Base-by-base conservation (phyloP, 768 basidiomycete species). In the Strobilomyces dryophilus region DNA sequence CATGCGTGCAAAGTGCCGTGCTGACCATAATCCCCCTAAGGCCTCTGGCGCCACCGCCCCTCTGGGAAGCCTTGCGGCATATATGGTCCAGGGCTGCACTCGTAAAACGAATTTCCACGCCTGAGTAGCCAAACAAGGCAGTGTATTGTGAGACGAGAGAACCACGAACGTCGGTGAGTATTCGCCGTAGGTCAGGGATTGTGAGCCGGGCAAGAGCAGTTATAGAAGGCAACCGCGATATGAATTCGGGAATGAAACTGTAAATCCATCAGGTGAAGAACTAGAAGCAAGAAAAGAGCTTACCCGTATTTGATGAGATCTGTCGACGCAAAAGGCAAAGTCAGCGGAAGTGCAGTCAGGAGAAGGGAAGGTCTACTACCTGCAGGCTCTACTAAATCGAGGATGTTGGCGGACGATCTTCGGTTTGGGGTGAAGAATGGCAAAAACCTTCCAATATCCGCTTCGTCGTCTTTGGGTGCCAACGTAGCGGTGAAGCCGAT, bases 191-290 rank as follows among this genome's bases (percentile, higher is more conserved):
- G 68, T 98, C 95, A 11, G 81, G 66, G 10, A 88, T 79, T 6
- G 89, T 87, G 3, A 98, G 77, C 7, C 89, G 87, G 7, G 86
- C 70, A 7, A 98, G 79, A 1, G 92, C 84, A 5, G 95, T 89
- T 34, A 94, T 78, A n/a, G 92, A 87, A 5, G 95, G 95, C n/a
- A 97, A 71, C 27, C 95, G 88, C 17, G 90, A 92, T 47, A 95
- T 80, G 61, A 98, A 98, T 71, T 98, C 95, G 21, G 95, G 95
- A 53, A 98, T 98, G 57, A 97, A 89, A 4, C 89, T 89, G 53
- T 29, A 39, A 26, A 29, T 42, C 17, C 35, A 34, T 67, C 42
- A 35, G 60, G 40, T 21, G 9, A 34, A 21, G 27, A 36, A n/a
- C 17, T 29, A 20, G 26, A 43, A 29, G 32, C 9, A 8, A 18